These are phyloP conservation scores for Magnusiomyces tetraspermus DNA, from an alignment of 1,139 yeast genomes.

Conservation along the genomic window DNA sequence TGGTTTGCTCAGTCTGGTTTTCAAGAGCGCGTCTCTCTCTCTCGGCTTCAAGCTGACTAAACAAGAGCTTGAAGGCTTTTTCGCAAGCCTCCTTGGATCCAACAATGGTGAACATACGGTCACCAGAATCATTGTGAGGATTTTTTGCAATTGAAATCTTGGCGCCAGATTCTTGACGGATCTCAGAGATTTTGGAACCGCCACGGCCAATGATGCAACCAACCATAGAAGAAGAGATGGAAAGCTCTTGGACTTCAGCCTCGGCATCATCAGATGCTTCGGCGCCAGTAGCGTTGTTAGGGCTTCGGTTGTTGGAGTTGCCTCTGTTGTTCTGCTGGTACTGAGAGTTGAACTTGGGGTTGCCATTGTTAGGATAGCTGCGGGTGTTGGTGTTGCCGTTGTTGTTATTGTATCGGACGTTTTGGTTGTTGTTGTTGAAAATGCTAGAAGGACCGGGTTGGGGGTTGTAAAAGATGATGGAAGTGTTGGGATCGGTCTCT, in stretches of 20 bases:
- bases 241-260: conserved; percentile 35
- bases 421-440: conserved; percentile 3
- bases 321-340: conserved; percentile 9
- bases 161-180: conserved; percentile 72
- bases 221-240: conserved; percentile 74
- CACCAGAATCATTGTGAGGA: conserved; percentile 49
- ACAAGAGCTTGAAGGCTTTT: conserved; percentile 57
- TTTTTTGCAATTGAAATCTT: conserved; percentile 70
- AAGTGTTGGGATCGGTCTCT: conserved; percentile 53
- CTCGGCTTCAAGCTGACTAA: conserved; percentile 70
- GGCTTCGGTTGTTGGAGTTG: conserved; percentile 4
- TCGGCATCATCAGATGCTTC: conserved; percentile 6
- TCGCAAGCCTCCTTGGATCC: conserved; percentile 61
- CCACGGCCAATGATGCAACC: conserved; percentile 87
- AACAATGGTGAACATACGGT: conserved; percentile 62
- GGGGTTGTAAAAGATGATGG: conserved; percentile 60
- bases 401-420: conserved; percentile 4
- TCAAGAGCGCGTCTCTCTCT: conserved; percentile 47
- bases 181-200: conserved; percentile 80
- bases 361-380: conserved; percentile 3
- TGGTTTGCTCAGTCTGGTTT: too few relatives aligned
- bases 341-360: conserved; percentile 7
- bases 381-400: conserved; percentile 10
- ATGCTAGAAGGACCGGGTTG: conserved; percentile 27
- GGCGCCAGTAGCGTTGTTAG: conserved; percentile 1